phyloP scores from a whole-genome alignment of 108 stramenopile genomes.

The Chaetoceros muelleri region DNA sequence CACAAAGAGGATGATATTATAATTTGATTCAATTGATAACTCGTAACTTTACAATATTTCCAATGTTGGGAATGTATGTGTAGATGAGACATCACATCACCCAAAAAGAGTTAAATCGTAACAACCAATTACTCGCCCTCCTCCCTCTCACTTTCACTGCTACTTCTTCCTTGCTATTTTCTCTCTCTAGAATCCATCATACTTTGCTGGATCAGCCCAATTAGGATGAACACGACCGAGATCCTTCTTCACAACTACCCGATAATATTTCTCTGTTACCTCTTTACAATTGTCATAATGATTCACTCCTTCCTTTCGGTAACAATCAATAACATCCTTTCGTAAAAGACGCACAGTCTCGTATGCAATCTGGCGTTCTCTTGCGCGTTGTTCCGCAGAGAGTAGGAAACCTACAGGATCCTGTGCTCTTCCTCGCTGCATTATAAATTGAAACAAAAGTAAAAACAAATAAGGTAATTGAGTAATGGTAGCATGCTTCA shows the following conservation, averaged over 20 bases:
- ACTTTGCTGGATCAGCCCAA: constrained; percentile 52
- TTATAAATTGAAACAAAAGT: no score
- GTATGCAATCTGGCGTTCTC: constrained; percentile 79
- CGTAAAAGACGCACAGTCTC: constrained; percentile 78
- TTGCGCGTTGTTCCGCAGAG: constrained; percentile 78
- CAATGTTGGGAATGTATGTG: no score
- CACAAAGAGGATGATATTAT: no score
- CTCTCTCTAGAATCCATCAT: constrained; percentile 56
- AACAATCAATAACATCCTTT: constrained; percentile 76
- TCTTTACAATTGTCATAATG: constrained; percentile 83
- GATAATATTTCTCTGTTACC: constrained; percentile 45
- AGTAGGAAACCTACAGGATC: constrained; percentile 77
- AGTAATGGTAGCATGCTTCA: no score
- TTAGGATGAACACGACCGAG: constrained; percentile 74
- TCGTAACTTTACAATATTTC: no score
- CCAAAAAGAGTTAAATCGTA: no score
- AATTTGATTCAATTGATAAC: no score
- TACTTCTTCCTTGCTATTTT: no score
- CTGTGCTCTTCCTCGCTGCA: constrained; percentile 47
- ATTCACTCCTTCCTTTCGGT: constrained; percentile 78
- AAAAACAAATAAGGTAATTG: no score
- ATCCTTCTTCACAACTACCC: constrained; percentile 59
- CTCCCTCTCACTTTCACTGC: no score
- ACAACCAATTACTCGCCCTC: no score
- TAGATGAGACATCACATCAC: no score